Evolutionary conservation across 345 rosid species (phyloP).

Genomic region (Arabidopsis arenosa): DNA sequence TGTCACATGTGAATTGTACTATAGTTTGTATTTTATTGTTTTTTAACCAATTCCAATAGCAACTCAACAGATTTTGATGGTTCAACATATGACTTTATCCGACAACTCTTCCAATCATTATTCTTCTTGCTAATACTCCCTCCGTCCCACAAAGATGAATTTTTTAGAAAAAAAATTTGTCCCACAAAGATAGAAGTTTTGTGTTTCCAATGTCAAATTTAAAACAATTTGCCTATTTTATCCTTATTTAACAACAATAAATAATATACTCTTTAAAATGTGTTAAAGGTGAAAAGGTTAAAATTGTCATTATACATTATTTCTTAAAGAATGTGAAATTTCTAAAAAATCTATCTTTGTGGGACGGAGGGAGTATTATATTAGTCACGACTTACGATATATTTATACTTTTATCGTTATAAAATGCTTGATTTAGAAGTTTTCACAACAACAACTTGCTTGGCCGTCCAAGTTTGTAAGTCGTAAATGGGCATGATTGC

Average conservation of each 20-base stretch:
- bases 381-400: not conserved
- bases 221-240: too few relatives aligned
- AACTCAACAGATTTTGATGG: slow-evolving; percentile 29
- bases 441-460: slow-evolving; percentile 34
- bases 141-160: too few relatives aligned
- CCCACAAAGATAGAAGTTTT: too few relatives aligned
- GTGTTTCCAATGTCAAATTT: too few relatives aligned
- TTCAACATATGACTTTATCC: slow-evolving; percentile 38
- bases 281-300: too few relatives aligned
- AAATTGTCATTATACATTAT: too few relatives aligned
- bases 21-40: slow-evolving; percentile 20
- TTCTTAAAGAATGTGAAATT: too few relatives aligned
- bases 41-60: slow-evolving; percentile 30
- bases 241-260: too few relatives aligned
- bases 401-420: not conserved
- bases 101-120: slow-evolving; percentile 41
- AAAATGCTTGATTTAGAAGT: slow-evolving; percentile 40
- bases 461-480: slow-evolving; percentile 16
- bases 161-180: too few relatives aligned
- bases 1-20: slow-evolving; percentile 30
- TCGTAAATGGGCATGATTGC: slow-evolving; percentile 35
- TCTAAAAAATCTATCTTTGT: too few relatives aligned
- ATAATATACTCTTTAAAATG: too few relatives aligned
- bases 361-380: too few relatives aligned
- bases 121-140: slow-evolving; percentile 26